These are phyloP conservation scores for Phytophthora tentaculata DNA, from an alignment of 352 stramenopile species.

Conservation along the genomic window DNA sequence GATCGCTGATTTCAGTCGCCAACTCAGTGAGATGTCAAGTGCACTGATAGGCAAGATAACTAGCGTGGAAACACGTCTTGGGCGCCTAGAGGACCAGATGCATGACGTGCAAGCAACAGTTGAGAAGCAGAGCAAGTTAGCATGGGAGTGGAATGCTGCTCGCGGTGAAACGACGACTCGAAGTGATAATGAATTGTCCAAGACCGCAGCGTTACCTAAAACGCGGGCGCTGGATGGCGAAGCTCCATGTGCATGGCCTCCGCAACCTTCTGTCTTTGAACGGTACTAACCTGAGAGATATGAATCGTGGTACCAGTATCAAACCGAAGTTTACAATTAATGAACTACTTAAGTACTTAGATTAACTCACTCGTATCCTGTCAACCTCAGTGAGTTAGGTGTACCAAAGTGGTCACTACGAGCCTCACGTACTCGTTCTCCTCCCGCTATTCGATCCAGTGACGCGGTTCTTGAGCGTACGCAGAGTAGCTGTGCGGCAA, in stretches of 20 bases:
- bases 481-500: conserved; percentile 6
- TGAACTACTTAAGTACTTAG: too few species aligned
- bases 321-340: too few species aligned
- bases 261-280: conserved; percentile 48
- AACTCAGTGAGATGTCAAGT: conserved; percentile 41
- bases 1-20: conserved; percentile 35
- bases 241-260: conserved; percentile 41
- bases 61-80: conserved; percentile 43
- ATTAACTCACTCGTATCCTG: too few species aligned
- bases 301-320: too few species aligned
- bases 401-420: conserved; percentile 5
- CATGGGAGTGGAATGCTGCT: conserved; percentile 5
- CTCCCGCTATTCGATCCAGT: not conserved
- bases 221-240: conserved; percentile 28
- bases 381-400: not conserved
- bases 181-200: not conserved
- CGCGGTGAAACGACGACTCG: not conserved
- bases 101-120: conserved; percentile 24
- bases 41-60: conserved; percentile 46
- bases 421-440: not conserved
- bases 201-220: not conserved
- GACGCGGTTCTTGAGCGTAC: conserved; percentile 25
- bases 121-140: conserved; percentile 19
- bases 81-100: conserved; percentile 41
- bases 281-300: conserved; percentile 37